Base-by-base conservation (phyloP, 176 grass and related monocot genomes). In the Musa schizocarpa region DNA sequence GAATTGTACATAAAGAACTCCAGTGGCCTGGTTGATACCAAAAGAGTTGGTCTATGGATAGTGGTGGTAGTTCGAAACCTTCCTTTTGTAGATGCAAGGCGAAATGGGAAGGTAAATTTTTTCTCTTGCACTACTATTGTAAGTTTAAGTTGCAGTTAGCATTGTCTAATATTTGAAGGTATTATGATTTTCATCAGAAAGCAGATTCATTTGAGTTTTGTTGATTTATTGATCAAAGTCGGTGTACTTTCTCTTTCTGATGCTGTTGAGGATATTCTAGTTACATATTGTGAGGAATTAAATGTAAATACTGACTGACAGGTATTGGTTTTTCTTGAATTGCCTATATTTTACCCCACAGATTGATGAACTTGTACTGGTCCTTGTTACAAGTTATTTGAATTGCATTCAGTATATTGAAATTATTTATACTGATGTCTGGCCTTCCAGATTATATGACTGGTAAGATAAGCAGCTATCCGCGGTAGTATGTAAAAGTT, bases 61-160 rank as follows among this genome's bases (percentile, higher is more conserved):
- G 82, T 92, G 75, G 81, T 99, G 13, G 80, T 99, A 79, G 96
- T 99, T 63, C 88, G 53, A 50, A 95, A 99, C 79, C 96, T 99
- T 74, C 96, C 96, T 53, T 95, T 89, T 78, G 66, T 52, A 24
- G 96, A 99, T 84, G 86, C 96, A 64, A 95, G 96, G 73, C 83
- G 91, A 9, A 95, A 94, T 73, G 96, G 91, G 77, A 99, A 99
- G 96, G 96, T 99, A 84, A 22, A 6, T 63, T 43, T 66, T 17
- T 25, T 54, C 59, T 74, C 51, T 72, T 23, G 3, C 20, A 29
- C 80, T 83, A 77, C 21, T 43, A 43, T 20, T 26, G 3, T 19
- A 9, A 34, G 19, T 74, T 57, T 56, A 17, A 57, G 26, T 54
- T 78, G 50, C 24, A 11, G 3, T 20, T 54, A 49, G 17, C 8